A percentile compares a stretch with the other conserved stretches of the same genome.
These are phyloP conservation scores for Stentor roeselii DNA, from an alignment of 73 alveolate species.

Conservation along the genomic window DNA sequence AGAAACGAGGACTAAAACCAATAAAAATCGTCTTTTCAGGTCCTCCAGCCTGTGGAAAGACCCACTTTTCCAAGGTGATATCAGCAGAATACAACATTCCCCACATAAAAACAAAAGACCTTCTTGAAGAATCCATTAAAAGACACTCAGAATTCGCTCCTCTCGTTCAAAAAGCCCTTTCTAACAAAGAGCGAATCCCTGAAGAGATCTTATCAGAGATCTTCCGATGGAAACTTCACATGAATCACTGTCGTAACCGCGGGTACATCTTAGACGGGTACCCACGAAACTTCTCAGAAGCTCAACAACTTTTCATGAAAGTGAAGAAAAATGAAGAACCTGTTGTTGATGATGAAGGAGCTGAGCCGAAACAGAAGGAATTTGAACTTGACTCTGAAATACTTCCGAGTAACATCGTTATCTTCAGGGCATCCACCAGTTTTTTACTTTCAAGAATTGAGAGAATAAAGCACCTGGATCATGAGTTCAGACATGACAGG, in stretches of 20 bases:
- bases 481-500: slow-evolving; percentile 47
- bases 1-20: slow-evolving; percentile 70
- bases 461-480: slow-evolving; percentile 35
- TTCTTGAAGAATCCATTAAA: slow-evolving; percentile 38
- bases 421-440: slow-evolving; percentile 37
- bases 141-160: not conserved
- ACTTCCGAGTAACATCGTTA: slow-evolving; percentile 46
- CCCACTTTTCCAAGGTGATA: slow-evolving; percentile 57
- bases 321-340: slow-evolving; percentile 30
- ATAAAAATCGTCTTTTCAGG: slow-evolving; percentile 77
- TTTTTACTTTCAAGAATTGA: slow-evolving; percentile 30
- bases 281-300: slow-evolving; percentile 77
- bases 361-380: slow-evolving; percentile 34
- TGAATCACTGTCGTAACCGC: slow-evolving; percentile 77
- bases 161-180: slow-evolving; percentile 59
- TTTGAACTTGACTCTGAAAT: slow-evolving; percentile 47
- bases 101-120: slow-evolving; percentile 68
- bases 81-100: slow-evolving; percentile 78
- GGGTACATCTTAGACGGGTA: slow-evolving; percentile 91
- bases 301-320: slow-evolving; percentile 60
- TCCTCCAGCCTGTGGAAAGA: slow-evolving; percentile 90
- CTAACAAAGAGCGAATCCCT: slow-evolving; percentile 60
- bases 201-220: slow-evolving; percentile 72
- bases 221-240: slow-evolving; percentile 63
- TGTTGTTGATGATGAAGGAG: slow-evolving; percentile 55